Conservation (phyloP, 371 early-diverging fungal species). For the Furculomyces boomerangus region DNA sequence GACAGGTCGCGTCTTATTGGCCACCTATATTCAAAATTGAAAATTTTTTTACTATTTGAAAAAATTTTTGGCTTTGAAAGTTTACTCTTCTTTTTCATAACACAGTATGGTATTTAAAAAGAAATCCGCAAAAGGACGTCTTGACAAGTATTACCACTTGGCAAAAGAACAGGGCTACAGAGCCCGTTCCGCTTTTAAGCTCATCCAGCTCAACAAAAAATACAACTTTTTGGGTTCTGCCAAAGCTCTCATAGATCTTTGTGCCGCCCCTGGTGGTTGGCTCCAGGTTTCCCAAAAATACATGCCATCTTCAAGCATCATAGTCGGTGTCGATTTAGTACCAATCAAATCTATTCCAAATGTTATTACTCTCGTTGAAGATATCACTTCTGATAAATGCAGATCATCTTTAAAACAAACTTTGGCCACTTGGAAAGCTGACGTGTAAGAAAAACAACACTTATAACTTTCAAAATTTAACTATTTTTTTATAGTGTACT, state of each 20-base stretch:
- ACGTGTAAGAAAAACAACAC: conserved; percentile 42
- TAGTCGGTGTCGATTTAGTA: conserved; percentile 93
- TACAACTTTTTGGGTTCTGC: conserved; percentile 89
- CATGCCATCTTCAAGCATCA: conserved; percentile 84
- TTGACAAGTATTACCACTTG: conserved; percentile 99
- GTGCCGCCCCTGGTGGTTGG: conserved; percentile 99
- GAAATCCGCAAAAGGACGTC: conserved; percentile 75
- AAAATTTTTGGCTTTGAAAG: too few species aligned
- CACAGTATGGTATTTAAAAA: conserved; percentile 41
- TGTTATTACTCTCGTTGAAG: conserved; percentile 90
- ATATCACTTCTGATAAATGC: conserved; percentile 95
- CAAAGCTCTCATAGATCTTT: conserved; percentile 91
- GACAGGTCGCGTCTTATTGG: too few species aligned
- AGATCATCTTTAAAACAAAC: conserved; percentile 62
- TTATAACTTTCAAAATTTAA: background rate
- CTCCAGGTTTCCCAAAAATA: conserved; percentile 92
- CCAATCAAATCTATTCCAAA: conserved; percentile 96
- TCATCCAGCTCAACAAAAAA: conserved; percentile 98
- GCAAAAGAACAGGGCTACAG: conserved; percentile 99
- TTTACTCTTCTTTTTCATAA: too few species aligned
- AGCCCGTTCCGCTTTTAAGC: conserved; percentile 99
- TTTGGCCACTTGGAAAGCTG: conserved; percentile 96
- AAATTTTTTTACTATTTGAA: too few species aligned
- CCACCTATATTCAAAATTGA: too few species aligned
- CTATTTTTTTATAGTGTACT: conserved; percentile 34